Evolutionary conservation across 2,329 filamentous ascomycete genomes (phyloP), one percentile per base, ranked within the genome.

Genomic region (Xylaria digitata): DNA sequence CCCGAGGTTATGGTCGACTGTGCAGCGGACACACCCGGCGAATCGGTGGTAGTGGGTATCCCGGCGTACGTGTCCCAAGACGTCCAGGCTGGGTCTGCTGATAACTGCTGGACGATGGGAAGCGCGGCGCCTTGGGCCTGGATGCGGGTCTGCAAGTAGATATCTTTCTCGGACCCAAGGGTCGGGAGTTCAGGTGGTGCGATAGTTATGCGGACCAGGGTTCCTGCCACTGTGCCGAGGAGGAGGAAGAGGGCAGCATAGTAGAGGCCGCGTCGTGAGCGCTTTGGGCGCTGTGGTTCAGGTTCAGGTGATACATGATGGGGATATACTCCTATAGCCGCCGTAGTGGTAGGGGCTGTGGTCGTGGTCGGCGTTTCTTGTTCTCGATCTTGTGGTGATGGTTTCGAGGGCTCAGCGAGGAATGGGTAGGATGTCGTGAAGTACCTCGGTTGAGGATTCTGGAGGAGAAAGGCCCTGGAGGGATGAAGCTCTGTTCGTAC

Each of bases 21-120:
- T 9, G 60, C 57, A 3, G 45, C 34, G 7, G 66, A 65, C 15
- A 34, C 15, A 0, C 43, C 23, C 4, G 23, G 48, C 13, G 54
- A 34, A 13, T 53, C 8, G n/a, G 46, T 11, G 1, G 46, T 30
- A 8, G 40, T 21, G 53, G 55, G 23, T 8, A 66, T 17, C 15
- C 65, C 76, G n/a, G 63, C 69, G 75, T 83, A 84, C 23, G 82
- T 81, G 61, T 81, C 79, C 80, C 82, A 82, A 11, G 75, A 76
- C 15, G 64, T 69, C 79, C 79, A 82, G 7, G 72, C 63, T 6
- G 80, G 79, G 73, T 86, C 84, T 8, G 78, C 73, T 21, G 79
- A 76, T 2, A 87, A 78, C 17, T 80, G 75, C 61, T 80, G 80
- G 6, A 87, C 83, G 67, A 86, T 74, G 55, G 84, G 82, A 2